Percentiles rank a stretch among this genome's conserved stretches.
phyloP scores from a whole-genome alignment of 345 rosid genomes.

The Ailanthus altissimus region DNA sequence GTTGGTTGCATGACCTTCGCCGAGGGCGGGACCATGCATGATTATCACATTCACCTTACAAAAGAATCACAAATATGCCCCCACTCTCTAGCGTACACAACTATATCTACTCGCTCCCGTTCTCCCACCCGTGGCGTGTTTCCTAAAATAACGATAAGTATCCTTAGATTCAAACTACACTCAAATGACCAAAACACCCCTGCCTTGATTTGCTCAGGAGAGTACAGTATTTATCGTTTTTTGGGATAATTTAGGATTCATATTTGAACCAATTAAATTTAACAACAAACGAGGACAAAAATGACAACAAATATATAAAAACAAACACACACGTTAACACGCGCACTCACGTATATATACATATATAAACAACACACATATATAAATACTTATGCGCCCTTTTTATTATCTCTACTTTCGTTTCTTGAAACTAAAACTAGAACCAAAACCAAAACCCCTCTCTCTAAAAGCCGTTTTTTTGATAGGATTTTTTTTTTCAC shows the following conservation, averaged over 20 bases:
- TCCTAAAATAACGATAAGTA: background rate
- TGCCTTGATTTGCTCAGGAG: conserved; percentile 2
- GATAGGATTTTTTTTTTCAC: background rate
- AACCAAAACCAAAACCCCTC: too few species aligned
- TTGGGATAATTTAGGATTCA: background rate
- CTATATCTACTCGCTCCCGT: background rate
- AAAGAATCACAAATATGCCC: background rate
- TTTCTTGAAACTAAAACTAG: background rate
- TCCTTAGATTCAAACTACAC: background rate
- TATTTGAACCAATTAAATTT: background rate
- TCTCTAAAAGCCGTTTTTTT: conserved; percentile 13
- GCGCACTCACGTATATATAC: conserved; percentile 4
- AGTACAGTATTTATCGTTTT: background rate
- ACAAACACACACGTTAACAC: background rate
- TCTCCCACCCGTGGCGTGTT: conserved; percentile 6
- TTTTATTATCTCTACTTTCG: background rate
- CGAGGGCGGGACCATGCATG: conserved; percentile 35
- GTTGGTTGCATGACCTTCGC: conserved; percentile 31
- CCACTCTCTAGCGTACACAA: background rate
- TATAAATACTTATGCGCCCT: background rate
- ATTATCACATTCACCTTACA: background rate
- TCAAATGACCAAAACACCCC: conserved; percentile 4
- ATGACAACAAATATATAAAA: background rate
- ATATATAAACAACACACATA: background rate
- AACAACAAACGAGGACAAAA: conserved; percentile 2